Conservation (phyloP, 2,329 filamentous ascomycete species). For the Ascochyta fabae region DNA sequence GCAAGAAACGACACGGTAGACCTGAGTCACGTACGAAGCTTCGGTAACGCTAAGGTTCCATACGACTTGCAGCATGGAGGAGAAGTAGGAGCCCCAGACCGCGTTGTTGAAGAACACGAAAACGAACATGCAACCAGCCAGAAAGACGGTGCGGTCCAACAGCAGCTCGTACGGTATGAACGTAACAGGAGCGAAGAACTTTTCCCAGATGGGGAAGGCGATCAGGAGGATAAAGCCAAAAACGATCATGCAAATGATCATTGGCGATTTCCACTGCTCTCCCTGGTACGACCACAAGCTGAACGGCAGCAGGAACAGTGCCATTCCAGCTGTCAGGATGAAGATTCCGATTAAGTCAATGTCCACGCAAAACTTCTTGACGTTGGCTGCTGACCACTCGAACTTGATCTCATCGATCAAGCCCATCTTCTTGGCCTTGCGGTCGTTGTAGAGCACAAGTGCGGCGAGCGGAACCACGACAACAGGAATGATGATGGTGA, state of each 20-base stretch:
- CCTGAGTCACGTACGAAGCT: conserved; percentile 44
- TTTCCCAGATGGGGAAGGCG: conserved; percentile 47
- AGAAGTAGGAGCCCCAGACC: conserved; percentile 48
- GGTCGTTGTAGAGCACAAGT: conserved; percentile 63
- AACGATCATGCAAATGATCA: conserved; percentile 49
- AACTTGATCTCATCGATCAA: conserved; percentile 56
- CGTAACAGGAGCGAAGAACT: conserved; percentile 43
- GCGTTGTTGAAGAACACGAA: conserved; percentile 30
- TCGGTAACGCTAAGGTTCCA: conserved; percentile 36
- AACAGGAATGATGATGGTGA: conserved; percentile 67
- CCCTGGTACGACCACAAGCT: conserved; percentile 54
- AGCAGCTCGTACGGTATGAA: conserved; percentile 55
- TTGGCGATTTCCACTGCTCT: conserved; percentile 38
- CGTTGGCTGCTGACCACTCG: conserved; percentile 45
- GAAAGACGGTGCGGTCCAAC: conserved; percentile 56
- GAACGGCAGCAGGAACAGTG: conserved; percentile 72
- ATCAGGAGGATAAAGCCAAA: conserved; percentile 43
- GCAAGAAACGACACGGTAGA: conserved; percentile 41
- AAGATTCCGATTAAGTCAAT: conserved; percentile 69
- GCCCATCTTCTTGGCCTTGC: conserved; percentile 63
- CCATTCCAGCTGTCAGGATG: conserved; percentile 64
- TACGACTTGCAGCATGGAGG: conserved; percentile 48
- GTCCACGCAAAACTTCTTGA: conserved; percentile 62
- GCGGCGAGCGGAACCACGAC: conserved; percentile 66
- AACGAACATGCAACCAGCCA: conserved; percentile 57